Evolutionary conservation across 768 basidiomycete genomes (phyloP).

Genomic region (Suillus americanus): DNA sequence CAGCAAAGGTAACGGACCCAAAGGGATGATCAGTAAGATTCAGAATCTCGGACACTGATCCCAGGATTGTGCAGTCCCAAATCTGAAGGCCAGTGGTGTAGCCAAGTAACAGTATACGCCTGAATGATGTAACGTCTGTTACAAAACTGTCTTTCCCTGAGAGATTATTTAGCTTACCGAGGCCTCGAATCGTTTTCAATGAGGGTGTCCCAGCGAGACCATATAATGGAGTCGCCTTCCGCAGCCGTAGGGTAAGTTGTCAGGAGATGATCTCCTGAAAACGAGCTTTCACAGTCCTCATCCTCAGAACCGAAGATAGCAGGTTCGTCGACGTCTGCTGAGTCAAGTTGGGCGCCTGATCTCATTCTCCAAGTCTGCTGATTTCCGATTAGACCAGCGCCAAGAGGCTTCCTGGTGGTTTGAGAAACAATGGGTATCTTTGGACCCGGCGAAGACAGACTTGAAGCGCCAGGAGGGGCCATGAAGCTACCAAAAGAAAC

Average conservation of each 20-base stretch:
- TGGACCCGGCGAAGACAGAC: constrained; percentile 12
- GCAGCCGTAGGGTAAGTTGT: constrained; percentile 31
- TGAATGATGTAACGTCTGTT: constrained; percentile 12
- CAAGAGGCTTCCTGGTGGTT: not conserved
- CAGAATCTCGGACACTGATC: constrained; percentile 50
- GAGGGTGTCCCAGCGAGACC: constrained; percentile 34
- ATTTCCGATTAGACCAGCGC: constrained; percentile 1
- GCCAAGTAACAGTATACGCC: constrained; percentile 52
- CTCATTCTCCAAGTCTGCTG: constrained; percentile 13
- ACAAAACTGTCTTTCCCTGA: not conserved
- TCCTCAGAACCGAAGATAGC: constrained; percentile 22
- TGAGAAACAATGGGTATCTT: not conserved
- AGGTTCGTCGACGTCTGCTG: constrained; percentile 15
- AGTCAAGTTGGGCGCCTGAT: constrained; percentile 8
- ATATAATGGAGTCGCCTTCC: constrained; percentile 31
- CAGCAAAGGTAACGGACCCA: constrained; percentile 38
- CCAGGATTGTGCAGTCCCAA: constrained; percentile 61
- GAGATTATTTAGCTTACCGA: constrained; percentile 15
- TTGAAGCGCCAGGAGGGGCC: constrained; percentile 21
- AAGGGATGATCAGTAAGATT: constrained; percentile 42
- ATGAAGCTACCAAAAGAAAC: constrained; percentile 48
- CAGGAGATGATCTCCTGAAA: constrained; percentile 14
- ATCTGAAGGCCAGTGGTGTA: constrained; percentile 55
- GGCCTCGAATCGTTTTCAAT: constrained; percentile 16
- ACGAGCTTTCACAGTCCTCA: constrained; percentile 13